Conservation (phyloP, 768 basidiomycete species). For the Plicaturopsis crispa region DNA sequence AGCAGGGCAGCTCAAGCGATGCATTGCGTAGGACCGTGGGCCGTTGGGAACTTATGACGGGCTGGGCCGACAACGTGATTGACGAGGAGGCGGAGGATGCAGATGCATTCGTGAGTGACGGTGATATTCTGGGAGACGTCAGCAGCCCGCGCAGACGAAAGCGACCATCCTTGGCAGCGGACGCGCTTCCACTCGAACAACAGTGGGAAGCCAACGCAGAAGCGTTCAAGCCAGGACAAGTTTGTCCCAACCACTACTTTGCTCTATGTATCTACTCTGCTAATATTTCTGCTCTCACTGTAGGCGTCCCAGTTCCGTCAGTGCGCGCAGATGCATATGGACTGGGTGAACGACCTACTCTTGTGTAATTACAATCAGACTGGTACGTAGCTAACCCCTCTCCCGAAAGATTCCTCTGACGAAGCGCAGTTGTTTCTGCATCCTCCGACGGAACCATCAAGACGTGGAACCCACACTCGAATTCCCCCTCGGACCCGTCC, state of each 20-base stretch:
- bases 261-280: background rate
- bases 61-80: slow-evolving; percentile 67
- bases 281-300: slow-evolving; percentile 9
- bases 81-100: slow-evolving; percentile 62
- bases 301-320: slow-evolving; percentile 72
- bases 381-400: slow-evolving; percentile 30
- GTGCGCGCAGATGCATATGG: slow-evolving; percentile 81
- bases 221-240: slow-evolving; percentile 38
- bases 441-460: slow-evolving; percentile 95
- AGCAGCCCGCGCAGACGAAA: slow-evolving; percentile 26
- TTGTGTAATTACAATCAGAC: slow-evolving; percentile 92
- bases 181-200: slow-evolving; percentile 53
- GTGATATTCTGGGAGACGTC: slow-evolving; percentile 74
- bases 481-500: slow-evolving; percentile 49
- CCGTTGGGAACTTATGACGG: slow-evolving; percentile 78
- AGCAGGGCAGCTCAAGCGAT: slow-evolving; percentile 8
- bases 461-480: slow-evolving; percentile 83
- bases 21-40: slow-evolving; percentile 20
- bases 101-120: slow-evolving; percentile 55
- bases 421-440: slow-evolving; percentile 69
- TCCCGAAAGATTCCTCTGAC: slow-evolving; percentile 6
- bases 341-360: slow-evolving; percentile 95
- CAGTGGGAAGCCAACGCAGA: slow-evolving; percentile 75
- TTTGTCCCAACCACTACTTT: no score
- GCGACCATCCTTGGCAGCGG: slow-evolving; percentile 23